phyloP scores from a whole-genome alignment of 1,139 yeast species.

The Ogataea hybrid region DNA sequence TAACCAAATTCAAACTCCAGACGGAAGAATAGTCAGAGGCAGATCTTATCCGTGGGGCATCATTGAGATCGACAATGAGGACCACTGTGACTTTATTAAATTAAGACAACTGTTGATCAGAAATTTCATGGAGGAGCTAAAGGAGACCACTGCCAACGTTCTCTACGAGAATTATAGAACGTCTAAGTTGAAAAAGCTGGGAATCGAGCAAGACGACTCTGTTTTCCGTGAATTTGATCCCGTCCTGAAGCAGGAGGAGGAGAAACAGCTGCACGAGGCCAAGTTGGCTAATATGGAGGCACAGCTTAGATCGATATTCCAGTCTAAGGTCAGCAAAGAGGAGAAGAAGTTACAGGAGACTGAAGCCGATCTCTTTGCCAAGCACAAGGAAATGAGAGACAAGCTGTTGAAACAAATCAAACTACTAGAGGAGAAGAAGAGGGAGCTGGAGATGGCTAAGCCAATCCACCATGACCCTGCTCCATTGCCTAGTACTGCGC shows the following conservation, averaged over 20 bases:
- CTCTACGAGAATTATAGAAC: conserved; percentile 90
- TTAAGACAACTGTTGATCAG: conserved; percentile 87
- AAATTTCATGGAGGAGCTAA: conserved; percentile 90
- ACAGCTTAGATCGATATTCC: conserved; percentile 96
- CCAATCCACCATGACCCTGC: conserved; percentile 48
- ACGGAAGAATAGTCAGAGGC: conserved; percentile 85
- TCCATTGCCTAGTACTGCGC: conserved; percentile 35
- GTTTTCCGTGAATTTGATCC: conserved; percentile 97
- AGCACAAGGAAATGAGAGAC: conserved; percentile 97
- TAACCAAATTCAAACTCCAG: conserved; percentile 63
- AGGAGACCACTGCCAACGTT: conserved; percentile 74
- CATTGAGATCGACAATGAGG: conserved; percentile 92
- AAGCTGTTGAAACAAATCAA: conserved; percentile 84
- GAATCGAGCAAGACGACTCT: conserved; percentile 86
- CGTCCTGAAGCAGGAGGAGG: conserved; percentile 89
- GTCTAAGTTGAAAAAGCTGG: conserved; percentile 74
- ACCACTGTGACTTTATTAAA: conserved; percentile 89
- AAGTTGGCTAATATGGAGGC: conserved; percentile 92
- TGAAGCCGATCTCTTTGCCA: conserved; percentile 92
- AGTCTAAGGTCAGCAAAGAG: conserved; percentile 94
- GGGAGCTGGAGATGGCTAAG: conserved; percentile 72
- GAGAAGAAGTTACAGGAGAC: conserved; percentile 96
- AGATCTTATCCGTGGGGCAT: conserved; percentile 98
- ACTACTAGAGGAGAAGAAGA: conserved; percentile 87
- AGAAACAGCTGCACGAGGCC: conserved; percentile 89